Percentiles rank a stretch among this genome's conserved stretches.
Evolutionary conservation across 768 basidiomycete genomes (phyloP).

Genomic region (Termitomyces sp.): DNA sequence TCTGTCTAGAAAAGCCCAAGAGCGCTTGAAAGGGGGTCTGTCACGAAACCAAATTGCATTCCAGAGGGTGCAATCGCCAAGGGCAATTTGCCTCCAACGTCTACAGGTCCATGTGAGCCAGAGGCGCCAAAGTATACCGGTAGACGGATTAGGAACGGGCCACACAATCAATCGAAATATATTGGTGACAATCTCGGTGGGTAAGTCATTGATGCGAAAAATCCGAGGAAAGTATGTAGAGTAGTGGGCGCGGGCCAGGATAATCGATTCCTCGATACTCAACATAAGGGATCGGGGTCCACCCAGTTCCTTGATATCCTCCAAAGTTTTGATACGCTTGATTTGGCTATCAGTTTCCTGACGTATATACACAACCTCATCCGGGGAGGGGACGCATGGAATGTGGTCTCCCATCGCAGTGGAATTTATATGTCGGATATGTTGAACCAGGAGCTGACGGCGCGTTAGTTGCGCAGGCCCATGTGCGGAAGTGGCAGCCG

Average conservation of each 20-base stretch:
- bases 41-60: slow-evolving; percentile 64
- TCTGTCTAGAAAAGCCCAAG: slow-evolving; percentile 52
- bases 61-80: slow-evolving; percentile 51
- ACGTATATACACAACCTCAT: slow-evolving; percentile 11
- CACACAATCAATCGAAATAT: slow-evolving; percentile 60
- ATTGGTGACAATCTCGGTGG: slow-evolving; percentile 57
- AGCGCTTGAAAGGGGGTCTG: slow-evolving; percentile 40
- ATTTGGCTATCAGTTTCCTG: slow-evolving; percentile 14
- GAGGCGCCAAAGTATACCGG: slow-evolving; percentile 36
- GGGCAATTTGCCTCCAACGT: slow-evolving; percentile 45
- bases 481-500: background rate
- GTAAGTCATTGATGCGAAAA: slow-evolving; percentile 59
- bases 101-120: slow-evolving; percentile 55
- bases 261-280: slow-evolving; percentile 22
- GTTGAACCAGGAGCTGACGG: slow-evolving; percentile 1
- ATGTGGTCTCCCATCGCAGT: slow-evolving; percentile 12
- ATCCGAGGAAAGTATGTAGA: slow-evolving; percentile 25
- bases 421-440: background rate
- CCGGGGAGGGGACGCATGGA: slow-evolving; percentile 14
- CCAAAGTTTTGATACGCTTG: slow-evolving; percentile 9
- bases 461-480: background rate
- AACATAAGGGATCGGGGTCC: background rate
- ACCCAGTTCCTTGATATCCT: slow-evolving; percentile 2
- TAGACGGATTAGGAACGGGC: slow-evolving; percentile 33
- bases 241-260: slow-evolving; percentile 29